phyloP scores from a whole-genome alignment of 257 asterid species.

The Thymus mandschuricus region DNA sequence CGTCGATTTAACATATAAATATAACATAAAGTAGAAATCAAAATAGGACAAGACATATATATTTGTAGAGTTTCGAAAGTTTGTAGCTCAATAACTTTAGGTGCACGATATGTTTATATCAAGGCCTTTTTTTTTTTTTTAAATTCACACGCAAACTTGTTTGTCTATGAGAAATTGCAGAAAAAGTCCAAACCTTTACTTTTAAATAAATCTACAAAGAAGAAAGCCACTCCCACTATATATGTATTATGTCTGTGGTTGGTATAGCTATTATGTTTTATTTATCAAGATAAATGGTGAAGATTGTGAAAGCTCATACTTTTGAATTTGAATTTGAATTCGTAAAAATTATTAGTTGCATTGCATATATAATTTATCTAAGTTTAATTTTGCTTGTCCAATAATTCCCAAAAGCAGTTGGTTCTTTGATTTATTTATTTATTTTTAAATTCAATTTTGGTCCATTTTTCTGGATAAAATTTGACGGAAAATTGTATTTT shows the following conservation, averaged over 20 bases:
- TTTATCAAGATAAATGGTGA: background rate
- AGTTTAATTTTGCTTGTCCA: no score
- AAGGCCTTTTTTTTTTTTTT: background rate
- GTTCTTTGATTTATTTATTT: background rate
- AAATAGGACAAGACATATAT: background rate
- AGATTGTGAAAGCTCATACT: background rate
- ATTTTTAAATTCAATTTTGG: no score
- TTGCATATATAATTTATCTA: no score
- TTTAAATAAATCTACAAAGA: background rate
- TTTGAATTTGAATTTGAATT: background rate
- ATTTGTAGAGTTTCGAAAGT: background rate
- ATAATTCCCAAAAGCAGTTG: background rate
- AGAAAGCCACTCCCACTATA: background rate
- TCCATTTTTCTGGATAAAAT: background rate
- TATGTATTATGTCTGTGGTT: background rate
- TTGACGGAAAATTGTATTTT: background rate
- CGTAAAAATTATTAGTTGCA: background rate
- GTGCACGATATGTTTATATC: background rate
- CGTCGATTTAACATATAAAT: no score
- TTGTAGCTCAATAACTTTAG: background rate
- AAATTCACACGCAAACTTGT: background rate
- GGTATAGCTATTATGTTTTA: background rate
- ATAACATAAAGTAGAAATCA: background rate
- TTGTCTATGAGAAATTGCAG: conserved; percentile 1
- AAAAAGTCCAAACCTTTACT: background rate